Evolutionary conservation across 768 basidiomycete species (phyloP), one percentile per base, ranked within the genome.

Genomic region (Termitomyces sp.): DNA sequence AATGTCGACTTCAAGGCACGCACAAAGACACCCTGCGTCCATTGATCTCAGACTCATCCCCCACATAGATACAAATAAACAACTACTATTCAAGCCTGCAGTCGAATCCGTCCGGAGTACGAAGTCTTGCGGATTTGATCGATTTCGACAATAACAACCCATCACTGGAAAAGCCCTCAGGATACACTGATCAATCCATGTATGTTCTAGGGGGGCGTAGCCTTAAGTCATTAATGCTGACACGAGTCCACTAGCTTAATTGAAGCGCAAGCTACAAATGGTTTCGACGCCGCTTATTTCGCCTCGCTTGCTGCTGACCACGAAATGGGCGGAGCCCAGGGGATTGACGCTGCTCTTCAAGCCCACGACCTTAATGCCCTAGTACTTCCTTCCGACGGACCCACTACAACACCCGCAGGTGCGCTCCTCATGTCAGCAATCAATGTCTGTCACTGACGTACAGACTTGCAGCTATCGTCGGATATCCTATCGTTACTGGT

Each of bases 401-500:
- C 76, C 32, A 76, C 75, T 7, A 73, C 72, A n/a, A 64, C 64
- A 1, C 77, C 77, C 13, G 74, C 76, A 61, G 77, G 77, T 77
- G 55, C 51, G 66, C 18, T 47, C 23, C 13, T 7, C 28, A 26
- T 7, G 6, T 35, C 4, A 5, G 28, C 5, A 5, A 8, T 41
- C 44, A 55, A n/a, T 48, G 20, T 40, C 18, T 6, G 14, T 18
- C 16, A 12, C 35, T 46, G 8, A 50, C 30, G 16, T 32, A 44
- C 67, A 61, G 18, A 20, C 40, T 48, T 61, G 9, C 6, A 71
- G 86, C 85, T 4, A 79, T 87, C 57, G 82, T 83, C 5, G 87
- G 85, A 8, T 87, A 86, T 63, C 86, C 87, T 2, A 83, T 87
- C 55, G 74, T 87, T 40, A 86, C 86, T 26, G 85, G 85, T 82